Conservation (phyloP, 1,284 basidiomycete genomes). For the Leccinum fallax region DNA sequence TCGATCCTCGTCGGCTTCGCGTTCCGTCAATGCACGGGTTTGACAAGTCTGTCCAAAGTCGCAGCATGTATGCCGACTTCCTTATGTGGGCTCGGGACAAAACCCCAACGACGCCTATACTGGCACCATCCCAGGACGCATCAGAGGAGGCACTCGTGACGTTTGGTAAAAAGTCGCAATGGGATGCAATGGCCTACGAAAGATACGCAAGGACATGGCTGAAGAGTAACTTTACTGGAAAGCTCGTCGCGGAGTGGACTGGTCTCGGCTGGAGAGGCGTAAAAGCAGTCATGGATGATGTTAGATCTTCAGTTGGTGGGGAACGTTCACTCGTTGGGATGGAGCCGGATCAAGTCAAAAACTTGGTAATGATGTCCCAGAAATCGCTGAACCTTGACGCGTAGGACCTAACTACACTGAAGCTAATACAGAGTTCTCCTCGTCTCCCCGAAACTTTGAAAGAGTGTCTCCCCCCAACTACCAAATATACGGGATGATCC, state of each 20-base stretch:
- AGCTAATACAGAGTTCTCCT: background rate
- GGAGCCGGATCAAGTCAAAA: conserved; percentile 37
- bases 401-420: conserved; percentile 17
- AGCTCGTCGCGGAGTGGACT: conserved; percentile 55
- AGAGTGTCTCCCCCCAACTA: conserved; percentile 15
- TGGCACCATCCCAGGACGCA: conserved; percentile 17
- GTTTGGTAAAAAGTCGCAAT: conserved; percentile 56
- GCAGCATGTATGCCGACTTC: conserved; percentile 63
- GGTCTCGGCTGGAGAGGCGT: conserved; percentile 50
- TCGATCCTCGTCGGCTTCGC: conserved; percentile 40
- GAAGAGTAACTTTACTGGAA: conserved; percentile 54
- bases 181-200: conserved; percentile 41
- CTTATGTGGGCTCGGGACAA: conserved; percentile 46
- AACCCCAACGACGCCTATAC: conserved; percentile 5
- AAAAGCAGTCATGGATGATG: conserved; percentile 51
- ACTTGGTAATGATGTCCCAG: conserved; percentile 33
- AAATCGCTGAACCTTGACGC: conserved; percentile 22
- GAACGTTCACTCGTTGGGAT: conserved; percentile 39
- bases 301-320: conserved; percentile 44
- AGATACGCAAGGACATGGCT: conserved; percentile 38
- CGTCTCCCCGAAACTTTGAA: background rate
- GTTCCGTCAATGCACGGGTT: conserved; percentile 36
- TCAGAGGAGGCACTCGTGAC: conserved; percentile 50
- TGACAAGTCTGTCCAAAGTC: conserved; percentile 47
- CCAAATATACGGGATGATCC: conserved; percentile 40